These are phyloP conservation scores for Botrytis byssoidea DNA, from an alignment of 2,329 filamentous ascomycete genomes.

Conservation along the genomic window DNA sequence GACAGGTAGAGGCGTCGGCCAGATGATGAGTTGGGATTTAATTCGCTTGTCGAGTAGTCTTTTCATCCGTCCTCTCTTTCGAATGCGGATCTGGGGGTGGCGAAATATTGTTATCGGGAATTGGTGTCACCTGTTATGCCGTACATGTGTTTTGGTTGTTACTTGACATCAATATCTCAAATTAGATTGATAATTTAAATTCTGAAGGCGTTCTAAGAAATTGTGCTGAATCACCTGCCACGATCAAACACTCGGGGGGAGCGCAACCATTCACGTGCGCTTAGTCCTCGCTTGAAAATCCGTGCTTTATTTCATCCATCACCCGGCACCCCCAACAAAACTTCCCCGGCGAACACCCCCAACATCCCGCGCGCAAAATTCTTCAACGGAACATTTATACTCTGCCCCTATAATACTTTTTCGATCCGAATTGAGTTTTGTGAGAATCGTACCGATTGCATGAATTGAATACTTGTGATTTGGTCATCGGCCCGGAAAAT, in stretches of 20 bases:
- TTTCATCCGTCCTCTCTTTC: neutral
- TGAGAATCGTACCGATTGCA: neutral
- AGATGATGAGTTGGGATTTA: neutral
- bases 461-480: neutral
- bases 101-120: neutral
- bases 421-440: neutral
- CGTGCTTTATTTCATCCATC: neutral
- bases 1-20: neutral
- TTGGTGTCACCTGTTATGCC: neutral
- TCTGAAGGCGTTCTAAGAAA: neutral
- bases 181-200: neutral
- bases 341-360: neutral
- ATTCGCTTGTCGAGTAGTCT: neutral
- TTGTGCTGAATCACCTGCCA: neutral
- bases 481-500: neutral
- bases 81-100: neutral
- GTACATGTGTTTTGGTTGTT: neutral
- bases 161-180: neutral
- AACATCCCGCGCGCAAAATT: neutral
- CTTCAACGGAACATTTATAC: neutral
- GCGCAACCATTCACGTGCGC: neutral
- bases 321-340: neutral
- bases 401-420: neutral
- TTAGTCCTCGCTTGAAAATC: neutral
- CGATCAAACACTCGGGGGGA: neutral